These are phyloP conservation scores for Onygenales sp. DNA, from an alignment of 2,329 filamentous ascomycete species.

Conservation along the genomic window DNA sequence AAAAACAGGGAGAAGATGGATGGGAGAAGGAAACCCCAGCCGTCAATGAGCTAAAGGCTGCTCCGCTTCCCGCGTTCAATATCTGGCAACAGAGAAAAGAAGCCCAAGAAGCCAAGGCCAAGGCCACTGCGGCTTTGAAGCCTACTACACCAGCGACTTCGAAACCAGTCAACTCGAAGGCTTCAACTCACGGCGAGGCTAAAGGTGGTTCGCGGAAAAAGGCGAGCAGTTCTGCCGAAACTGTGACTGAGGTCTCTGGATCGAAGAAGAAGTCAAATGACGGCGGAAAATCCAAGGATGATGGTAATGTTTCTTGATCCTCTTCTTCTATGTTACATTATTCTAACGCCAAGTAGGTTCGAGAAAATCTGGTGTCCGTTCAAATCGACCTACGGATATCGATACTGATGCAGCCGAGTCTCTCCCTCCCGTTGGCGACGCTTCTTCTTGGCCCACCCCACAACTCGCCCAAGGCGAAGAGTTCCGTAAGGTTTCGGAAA, in stretches of 20 bases:
- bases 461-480: slow-evolving; percentile 68
- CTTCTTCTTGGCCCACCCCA: slow-evolving; percentile 81
- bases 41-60: slow-evolving; percentile 61
- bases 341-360: slow-evolving; percentile 8
- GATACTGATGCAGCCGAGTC: slow-evolving; percentile 11
- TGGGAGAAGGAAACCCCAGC: slow-evolving; percentile 52
- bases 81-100: slow-evolving; percentile 76
- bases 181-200: slow-evolving; percentile 21
- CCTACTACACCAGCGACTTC: slow-evolving; percentile 13
- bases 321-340: background rate
- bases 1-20: slow-evolving; percentile 43
- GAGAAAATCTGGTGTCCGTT: slow-evolving; percentile 13
- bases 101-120: slow-evolving; percentile 46
- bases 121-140: slow-evolving; percentile 25
- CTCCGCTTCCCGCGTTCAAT: slow-evolving; percentile 75
- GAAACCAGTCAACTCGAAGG: slow-evolving; percentile 8
- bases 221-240: slow-evolving; percentile 17
- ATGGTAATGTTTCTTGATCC: slow-evolving; percentile 14
- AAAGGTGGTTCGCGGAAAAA: slow-evolving; percentile 35
- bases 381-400: slow-evolving; percentile 9
- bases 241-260: slow-evolving; percentile 10
- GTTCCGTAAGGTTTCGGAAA: slow-evolving; percentile 61
- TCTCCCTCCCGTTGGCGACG: slow-evolving; percentile 63
- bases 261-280: slow-evolving; percentile 25
- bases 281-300: slow-evolving; percentile 34